Evolutionary conservation across 495 filamentous ascomycete species (phyloP), one percentile per base, ranked within the genome.

Genomic region (Penicillium coffeae): DNA sequence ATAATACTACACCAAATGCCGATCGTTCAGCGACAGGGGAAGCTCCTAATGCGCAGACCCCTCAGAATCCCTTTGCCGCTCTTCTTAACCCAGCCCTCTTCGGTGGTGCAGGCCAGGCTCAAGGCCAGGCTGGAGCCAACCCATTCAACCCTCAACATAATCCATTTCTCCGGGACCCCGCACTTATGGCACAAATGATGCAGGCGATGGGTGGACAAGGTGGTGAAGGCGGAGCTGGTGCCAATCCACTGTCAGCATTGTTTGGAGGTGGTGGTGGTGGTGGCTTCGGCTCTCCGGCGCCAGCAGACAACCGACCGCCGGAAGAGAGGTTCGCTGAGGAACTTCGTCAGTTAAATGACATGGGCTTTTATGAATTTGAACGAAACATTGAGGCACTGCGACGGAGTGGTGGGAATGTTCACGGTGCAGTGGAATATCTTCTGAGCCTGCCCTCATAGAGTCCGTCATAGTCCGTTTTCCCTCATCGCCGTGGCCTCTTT

Each of bases 311-410:
- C 59, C 78, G 91, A 50, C 90, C 93, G 14, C 93, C 92, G 0
- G 94, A 97, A 75, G 94, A 96, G 62, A 75, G 88, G 52, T 99
- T 95, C 52, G 90, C 86, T 6, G 83, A 87, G 12, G 94, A 99
- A 62, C 72, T 99, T 39, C 77, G 89, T 38, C 92, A 96, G 63
- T 70, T 99, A 52, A 97, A 99, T 63, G 93, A 97, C 45, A 99
- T 99, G 94, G 94, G 94, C 3, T 97, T 99, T 66, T 95, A 82
- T 62, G 93, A 99, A 55, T 97, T 97, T 60, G 91, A 97, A 46
- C 66, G 86, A 60, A 99, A 99, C 53, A 81, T 99, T 32, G 81
- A 84, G 55, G 94, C 94, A 14, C 71, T 99, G 64, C 81, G 93
- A 68, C 78, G 90, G 52, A 83, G 87, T 47, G 94, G 94, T 0